Percentiles rank a stretch among this genome's conserved stretches.
phyloP scores from a whole-genome alignment of 768 basidiomycete species.

The Auriculariales sp. region DNA sequence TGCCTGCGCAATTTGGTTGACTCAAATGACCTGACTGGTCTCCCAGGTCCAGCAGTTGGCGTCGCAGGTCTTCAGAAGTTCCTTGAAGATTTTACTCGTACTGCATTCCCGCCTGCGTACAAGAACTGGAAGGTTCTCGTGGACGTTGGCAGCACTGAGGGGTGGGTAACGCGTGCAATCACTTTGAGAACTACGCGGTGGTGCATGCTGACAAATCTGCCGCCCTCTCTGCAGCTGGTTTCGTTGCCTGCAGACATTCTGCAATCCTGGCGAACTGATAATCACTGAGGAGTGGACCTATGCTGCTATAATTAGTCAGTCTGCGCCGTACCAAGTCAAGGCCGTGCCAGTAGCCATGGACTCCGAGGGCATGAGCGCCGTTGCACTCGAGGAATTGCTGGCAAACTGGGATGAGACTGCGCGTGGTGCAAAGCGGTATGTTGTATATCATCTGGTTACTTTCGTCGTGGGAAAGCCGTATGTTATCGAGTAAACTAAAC shows the following conservation, averaged over 20 bases:
- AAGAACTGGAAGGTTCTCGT: constrained; percentile 40
- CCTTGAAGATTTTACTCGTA: constrained; percentile 38
- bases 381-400: constrained; percentile 43
- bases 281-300: constrained; percentile 64
- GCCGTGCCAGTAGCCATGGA: constrained; percentile 54
- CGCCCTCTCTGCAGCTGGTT: constrained; percentile 26
- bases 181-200: constrained; percentile 2
- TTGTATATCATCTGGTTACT: constrained; percentile 7
- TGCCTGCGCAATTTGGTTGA: constrained; percentile 4
- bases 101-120: constrained; percentile 40
- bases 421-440: constrained; percentile 41
- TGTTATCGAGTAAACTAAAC: constrained; percentile 8
- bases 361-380: constrained; percentile 50
- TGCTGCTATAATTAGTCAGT: constrained; percentile 33
- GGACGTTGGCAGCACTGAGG: constrained; percentile 61
- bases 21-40: not conserved
- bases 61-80: constrained; percentile 41
- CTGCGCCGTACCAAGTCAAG: constrained; percentile 25
- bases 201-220: not conserved
- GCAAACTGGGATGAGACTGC: constrained; percentile 48
- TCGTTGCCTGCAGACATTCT: constrained; percentile 43
- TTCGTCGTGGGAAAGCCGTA: too few relatives aligned
- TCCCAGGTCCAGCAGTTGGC: constrained; percentile 29
- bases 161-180: constrained; percentile 13
- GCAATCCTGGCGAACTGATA: constrained; percentile 48